Base-by-base conservation (phyloP, 495 filamentous ascomycete species). In the Oidiodendron maius region DNA sequence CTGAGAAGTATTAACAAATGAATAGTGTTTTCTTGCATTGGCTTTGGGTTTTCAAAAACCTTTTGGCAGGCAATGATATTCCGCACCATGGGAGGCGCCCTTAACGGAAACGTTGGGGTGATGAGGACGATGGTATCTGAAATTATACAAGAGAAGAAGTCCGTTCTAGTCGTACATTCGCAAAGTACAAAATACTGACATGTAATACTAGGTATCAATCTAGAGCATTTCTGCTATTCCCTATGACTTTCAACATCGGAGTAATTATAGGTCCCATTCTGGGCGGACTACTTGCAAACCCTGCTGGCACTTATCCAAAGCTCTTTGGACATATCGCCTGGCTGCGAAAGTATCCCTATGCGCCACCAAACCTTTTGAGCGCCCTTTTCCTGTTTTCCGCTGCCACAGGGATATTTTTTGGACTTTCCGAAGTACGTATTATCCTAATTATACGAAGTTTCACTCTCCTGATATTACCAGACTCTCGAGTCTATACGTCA, bases 81-180 rank as follows among this genome's bases (percentile, higher is more conserved):
- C 66, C 71, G 87, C 25, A 79, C 71, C 15, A 61, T 90, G 37
- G 88, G 86, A 4, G 87, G 88, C 20, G 77, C 77, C 5, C 77
- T 88, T 44, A 94, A 94, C 61, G 87, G 88, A 0, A 93, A 89
- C 52, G 80, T 89, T 3, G 85, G 86, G 0, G 84, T 90, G 34
- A 81, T 91, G 65, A 70, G 86, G 35, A 91, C 84, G 0, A 87
- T 88, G 76, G 82, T 89, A 17, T 77, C 78, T 0, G 89, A 93
- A 62, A 72, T 78, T 34, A 68, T 83, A 2, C 62, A 67, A 45
- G 80, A 83, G 63, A 76, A 72, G 52, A 74, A 65, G 59, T 91
- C 87, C 28, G 46, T 28, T 30, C 76, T 88, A 20, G 13, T 39
- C 3, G 18, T 16, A 21, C 9, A 1, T 8, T 11, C 11, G 2